Evolutionary conservation across 306 rosid species (phyloP), one percentile per base, ranked within the genome.

Genomic region (Oxytropis ochrocephala): DNA sequence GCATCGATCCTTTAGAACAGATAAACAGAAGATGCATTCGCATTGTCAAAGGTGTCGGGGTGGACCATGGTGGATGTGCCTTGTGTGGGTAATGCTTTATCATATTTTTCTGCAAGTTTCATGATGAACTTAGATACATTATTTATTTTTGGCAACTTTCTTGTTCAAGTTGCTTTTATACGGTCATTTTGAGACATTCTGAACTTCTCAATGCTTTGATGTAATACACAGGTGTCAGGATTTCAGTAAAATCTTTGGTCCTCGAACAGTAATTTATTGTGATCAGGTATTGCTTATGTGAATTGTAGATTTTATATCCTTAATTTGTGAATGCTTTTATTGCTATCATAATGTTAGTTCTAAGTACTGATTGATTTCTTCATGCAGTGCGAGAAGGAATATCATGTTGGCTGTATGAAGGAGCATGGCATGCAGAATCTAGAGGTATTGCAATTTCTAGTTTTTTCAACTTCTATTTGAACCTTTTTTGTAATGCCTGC

Each of bases 391-490:
- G 99, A 95, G 73, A 95, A 68, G 79, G 99, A 95, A 79, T 95
- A 82, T 81, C 99, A 95, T 54, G 91, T 95, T 10, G 95, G 99
- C 69, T 91, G 99, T 76, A 80, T 95, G 89, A 89, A 89, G 85
- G 92, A 91, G 8, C 85, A 89, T 62, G 64, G 76, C 69, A 87
- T 91, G 82, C 84, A 91, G 79, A 81, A 85, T 64, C 80, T 95
- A 16, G 70, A 89, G 97, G 99, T 91, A 64, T 5, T 4, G 1
- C 35, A 44, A 49, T 48, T 67, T 30, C 6, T 7, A 30, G 14
- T 18, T 11, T 10, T 46, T 35, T 57, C 3, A 12, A 16, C 72
- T n/a, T 29, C 7, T n/a, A 30, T 43, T 61, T 69, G 68, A 11
- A 52, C 13, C 11, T 17, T 52, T 17, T 52, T 44, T 38, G 54